phyloP scores from a whole-genome alignment of 352 stramenopile species.

The Phytophthora kernoviae region DNA sequence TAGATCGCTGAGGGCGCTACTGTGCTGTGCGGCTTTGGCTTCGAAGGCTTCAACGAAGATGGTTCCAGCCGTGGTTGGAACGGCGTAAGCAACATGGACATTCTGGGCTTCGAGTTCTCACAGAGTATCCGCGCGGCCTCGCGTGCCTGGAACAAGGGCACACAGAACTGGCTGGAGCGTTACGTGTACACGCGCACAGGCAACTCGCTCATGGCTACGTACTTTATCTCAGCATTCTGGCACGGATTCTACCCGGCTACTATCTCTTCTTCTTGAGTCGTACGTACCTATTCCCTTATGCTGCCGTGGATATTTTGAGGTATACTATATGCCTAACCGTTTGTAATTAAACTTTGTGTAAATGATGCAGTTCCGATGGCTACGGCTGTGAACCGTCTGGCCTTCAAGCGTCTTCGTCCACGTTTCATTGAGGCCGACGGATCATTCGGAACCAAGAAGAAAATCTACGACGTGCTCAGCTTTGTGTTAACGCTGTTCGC shows the following conservation, averaged over 20 bases:
- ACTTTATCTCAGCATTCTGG: conserved; percentile 96
- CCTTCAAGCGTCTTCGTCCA: conserved; percentile 66
- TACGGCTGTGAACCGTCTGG: conserved; percentile 71
- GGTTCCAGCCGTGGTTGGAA: conserved; percentile 92
- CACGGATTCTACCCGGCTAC: conserved; percentile 99
- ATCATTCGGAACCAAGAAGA: conserved; percentile 52
- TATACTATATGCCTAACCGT: conserved; percentile 1
- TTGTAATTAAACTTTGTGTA: conserved; percentile 9
- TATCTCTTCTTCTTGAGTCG: conserved; percentile 95
- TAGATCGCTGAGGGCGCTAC: conserved; percentile 76
- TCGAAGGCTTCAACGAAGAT: conserved; percentile 94
- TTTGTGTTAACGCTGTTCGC: conserved; percentile 47
- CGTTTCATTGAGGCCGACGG: conserved; percentile 68
- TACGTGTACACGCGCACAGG: conserved; percentile 97
- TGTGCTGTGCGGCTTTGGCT: conserved; percentile 89
- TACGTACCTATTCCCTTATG: conserved; percentile 30
- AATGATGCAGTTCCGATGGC: conserved; percentile 53
- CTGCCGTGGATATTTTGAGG: too few species aligned
- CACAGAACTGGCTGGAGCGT: conserved; percentile 94
- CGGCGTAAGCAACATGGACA: conserved; percentile 96
- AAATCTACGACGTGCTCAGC: conserved; percentile 67
- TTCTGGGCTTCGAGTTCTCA: conserved; percentile 94
- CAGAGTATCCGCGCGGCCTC: conserved; percentile 90
- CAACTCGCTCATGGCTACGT: conserved; percentile 94
- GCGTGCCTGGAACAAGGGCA: conserved; percentile 97